Percentiles rank a stretch among this genome's conserved stretches.
phyloP scores from a whole-genome alignment of 768 basidiomycete species.

The Kwoniella mangroviensis region DNA sequence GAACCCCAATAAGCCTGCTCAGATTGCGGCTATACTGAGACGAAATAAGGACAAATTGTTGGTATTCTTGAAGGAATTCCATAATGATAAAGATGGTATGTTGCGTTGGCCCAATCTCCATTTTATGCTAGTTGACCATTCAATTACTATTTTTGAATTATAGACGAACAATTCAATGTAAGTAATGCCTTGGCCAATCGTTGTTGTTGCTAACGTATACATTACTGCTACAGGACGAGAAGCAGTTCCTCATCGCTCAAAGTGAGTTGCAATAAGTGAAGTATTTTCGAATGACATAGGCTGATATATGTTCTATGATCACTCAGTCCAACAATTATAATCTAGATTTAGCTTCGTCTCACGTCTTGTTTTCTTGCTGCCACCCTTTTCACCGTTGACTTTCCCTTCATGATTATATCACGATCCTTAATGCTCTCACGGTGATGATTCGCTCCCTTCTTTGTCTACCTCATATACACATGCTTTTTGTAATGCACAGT shows the following conservation, averaged over 20 bases:
- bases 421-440: not conserved
- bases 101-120: not conserved
- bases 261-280: slow-evolving; percentile 56
- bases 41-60: slow-evolving; percentile 94
- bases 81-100: slow-evolving; percentile 93
- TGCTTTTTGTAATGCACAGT: not conserved
- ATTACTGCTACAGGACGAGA: slow-evolving; percentile 70
- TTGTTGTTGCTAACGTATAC: slow-evolving; percentile 11
- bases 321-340: slow-evolving; percentile 33
- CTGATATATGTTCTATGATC: slow-evolving; percentile 4
- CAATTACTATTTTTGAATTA: not conserved
- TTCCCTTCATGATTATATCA: not conserved
- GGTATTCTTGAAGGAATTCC: slow-evolving; percentile 86
- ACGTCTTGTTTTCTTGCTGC: not conserved
- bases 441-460: not conserved
- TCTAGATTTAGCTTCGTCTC: slow-evolving; percentile 1
- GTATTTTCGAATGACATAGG: not conserved
- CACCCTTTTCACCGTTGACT: not conserved
- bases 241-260: slow-evolving; percentile 92
- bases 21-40: slow-evolving; percentile 86
- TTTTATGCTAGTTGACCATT: not conserved
- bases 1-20: slow-evolving; percentile 97
- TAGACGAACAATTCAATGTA: slow-evolving; percentile 94
- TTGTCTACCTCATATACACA: not conserved
- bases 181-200: slow-evolving; percentile 37